Base-by-base conservation (phyloP, 768 basidiomycete species). In the Kwoniella dendrophila region DNA sequence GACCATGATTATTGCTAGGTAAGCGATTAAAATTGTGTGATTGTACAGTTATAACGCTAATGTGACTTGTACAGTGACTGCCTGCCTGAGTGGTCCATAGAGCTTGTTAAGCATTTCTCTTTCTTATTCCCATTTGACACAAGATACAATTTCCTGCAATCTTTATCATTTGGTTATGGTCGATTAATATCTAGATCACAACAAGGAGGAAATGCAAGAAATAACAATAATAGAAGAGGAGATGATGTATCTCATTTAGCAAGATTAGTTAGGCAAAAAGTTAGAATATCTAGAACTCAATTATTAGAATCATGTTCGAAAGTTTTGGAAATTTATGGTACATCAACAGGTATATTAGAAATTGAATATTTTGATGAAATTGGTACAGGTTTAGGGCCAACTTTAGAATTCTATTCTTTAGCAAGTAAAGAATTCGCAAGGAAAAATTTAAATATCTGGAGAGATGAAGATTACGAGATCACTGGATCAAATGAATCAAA, bases 291-390 rank as follows among this genome's bases (percentile, higher is more conserved):
- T 16, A 86, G 96, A 60, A 90, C 90, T 67, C 90, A 95, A 72
- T 88, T 98, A 29, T 84, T 99, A 22, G 95, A 98, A 78, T 95
- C 93, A 20, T 93, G 92, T 0, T 88, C 94, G 73, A 97, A 97
- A 79, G 91, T 94, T 8, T 91, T 99, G 75, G 85, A 98, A 51
- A 70, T 82, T 10, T 99, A 97, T 70, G 96, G 96, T 1, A 90
- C 91, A 0, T 92, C 91, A 1, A 90, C 89, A 3, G 92, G 92
- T 0, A 86, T 97, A 22, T 84, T 99, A 41, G 96, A 99, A 77
- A 92, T 98, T 52, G 94, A 99, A 81, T 98, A 97, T 81, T 97
- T 97, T 73, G 92, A 96, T 74, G 96, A 99, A 82, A 94, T 97
- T 49, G 96, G 96, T 20, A 98, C 95, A 7, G 96, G 96, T 20